A percentile compares a stretch with the other conserved stretches of the same genome.
These are phyloP conservation scores for Fusarium metavorans DNA, from an alignment of 2,329 filamentous ascomycete genomes.

Conservation along the genomic window DNA sequence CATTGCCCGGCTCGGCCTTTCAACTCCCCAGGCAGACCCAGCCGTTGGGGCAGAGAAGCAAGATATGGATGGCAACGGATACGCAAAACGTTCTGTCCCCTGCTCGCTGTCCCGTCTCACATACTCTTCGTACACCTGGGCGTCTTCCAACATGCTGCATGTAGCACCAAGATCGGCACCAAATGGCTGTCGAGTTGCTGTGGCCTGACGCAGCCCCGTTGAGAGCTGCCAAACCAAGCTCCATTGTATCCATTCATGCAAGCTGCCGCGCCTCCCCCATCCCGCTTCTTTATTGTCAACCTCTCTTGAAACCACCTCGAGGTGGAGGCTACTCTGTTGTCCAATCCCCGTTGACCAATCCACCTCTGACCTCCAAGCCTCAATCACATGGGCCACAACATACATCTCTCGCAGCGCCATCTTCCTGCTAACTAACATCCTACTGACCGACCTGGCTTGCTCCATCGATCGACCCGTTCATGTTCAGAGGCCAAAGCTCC, in stretches of 20 bases:
- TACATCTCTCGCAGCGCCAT: background rate
- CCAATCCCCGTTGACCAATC: conserved; percentile 1
- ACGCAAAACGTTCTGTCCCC: background rate
- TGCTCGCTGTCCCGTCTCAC: background rate
- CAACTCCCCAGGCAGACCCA: background rate
- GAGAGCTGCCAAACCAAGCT: conserved; percentile 13
- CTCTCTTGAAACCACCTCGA: background rate
- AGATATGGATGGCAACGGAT: background rate
- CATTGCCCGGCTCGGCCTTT: background rate
- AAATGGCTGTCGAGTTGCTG: conserved; percentile 13
- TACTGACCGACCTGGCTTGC: background rate
- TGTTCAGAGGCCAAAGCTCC: conserved; percentile 30
- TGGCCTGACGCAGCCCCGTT: conserved; percentile 10
- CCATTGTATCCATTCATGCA: conserved; percentile 10
- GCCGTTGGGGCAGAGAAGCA: background rate
- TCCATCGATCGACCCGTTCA: background rate
- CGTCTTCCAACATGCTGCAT: background rate
- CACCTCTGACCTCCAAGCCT: conserved; percentile 1
- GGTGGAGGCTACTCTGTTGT: background rate
- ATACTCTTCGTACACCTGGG: background rate
- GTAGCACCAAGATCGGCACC: conserved; percentile 14
- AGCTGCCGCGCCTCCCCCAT: conserved; percentile 6
- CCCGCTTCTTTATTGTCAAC: background rate
- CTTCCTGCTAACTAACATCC: background rate
- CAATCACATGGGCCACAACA: background rate